Evolutionary conservation across 768 basidiomycete species (phyloP).

Genomic region (Clitopilus passeckerianus): DNA sequence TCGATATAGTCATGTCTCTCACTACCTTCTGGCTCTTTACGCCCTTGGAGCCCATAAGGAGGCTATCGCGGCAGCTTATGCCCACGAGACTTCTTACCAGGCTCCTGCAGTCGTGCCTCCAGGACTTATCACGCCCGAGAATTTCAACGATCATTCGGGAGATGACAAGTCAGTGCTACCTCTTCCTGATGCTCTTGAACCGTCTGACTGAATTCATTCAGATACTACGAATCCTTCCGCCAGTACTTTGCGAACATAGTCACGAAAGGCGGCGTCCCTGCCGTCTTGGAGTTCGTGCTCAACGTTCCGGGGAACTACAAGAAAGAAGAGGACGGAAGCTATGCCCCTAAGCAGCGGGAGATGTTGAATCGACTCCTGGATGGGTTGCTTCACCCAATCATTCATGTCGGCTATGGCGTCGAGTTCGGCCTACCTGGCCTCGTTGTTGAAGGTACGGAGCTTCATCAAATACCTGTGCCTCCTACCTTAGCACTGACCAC

Average conservation of each 20-base stretch:
- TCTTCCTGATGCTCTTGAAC: background rate
- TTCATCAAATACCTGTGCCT: no score
- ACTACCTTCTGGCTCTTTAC: constrained; percentile 20
- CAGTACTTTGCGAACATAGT: constrained; percentile 41
- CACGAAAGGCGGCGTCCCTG: constrained; percentile 30
- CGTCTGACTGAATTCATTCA: constrained; percentile 12
- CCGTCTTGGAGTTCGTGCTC: constrained; percentile 35
- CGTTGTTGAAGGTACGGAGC: constrained; percentile 50
- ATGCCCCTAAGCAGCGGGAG: constrained; percentile 2
- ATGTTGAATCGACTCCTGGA: constrained; percentile 48
- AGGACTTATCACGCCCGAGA: constrained; percentile 33
- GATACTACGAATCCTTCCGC: constrained; percentile 51
- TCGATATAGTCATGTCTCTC: constrained; percentile 18
- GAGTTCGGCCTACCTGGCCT: constrained; percentile 59
- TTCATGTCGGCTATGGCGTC: constrained; percentile 57
- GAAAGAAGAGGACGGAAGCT: constrained; percentile 10
- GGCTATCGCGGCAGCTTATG: constrained; percentile 29
- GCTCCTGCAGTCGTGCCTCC: constrained; percentile 33
- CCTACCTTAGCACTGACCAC: no score
- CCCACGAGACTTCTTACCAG: constrained; percentile 23
- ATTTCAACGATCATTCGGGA: constrained; percentile 49
- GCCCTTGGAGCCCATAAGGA: constrained; percentile 14
- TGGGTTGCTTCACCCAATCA: constrained; percentile 60
- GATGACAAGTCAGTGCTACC: constrained; percentile 39
- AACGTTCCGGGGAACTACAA: constrained; percentile 37